Percentiles rank a stretch among this genome's conserved stretches.
phyloP scores from a whole-genome alignment of 805 yeast genomes.

The Torulaspora delbrueckii region DNA sequence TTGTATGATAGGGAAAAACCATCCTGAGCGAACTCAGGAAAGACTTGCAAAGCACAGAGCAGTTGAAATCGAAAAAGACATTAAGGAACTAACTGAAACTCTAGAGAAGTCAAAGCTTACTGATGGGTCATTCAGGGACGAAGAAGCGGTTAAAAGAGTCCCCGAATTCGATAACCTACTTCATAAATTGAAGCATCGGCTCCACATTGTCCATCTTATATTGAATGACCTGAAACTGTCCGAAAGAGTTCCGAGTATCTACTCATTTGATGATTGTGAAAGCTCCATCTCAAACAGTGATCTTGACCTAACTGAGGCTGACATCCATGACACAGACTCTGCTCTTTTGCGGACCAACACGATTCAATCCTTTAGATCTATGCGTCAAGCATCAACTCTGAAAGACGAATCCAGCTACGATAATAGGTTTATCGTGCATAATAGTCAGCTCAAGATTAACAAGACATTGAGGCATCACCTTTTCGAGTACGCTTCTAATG shows the following conservation, averaged over 20 bases:
- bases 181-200: slow-evolving; percentile 33
- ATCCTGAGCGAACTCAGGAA: slow-evolving; percentile 54
- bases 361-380: slow-evolving; percentile 30
- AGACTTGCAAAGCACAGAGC: slow-evolving; percentile 40
- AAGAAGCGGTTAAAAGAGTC: slow-evolving; percentile 6
- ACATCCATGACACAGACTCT: background rate
- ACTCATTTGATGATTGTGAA: slow-evolving; percentile 20
- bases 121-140: background rate
- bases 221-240: slow-evolving; percentile 32
- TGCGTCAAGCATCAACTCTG: slow-evolving; percentile 30
- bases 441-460: slow-evolving; percentile 52
- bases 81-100: slow-evolving; percentile 21
- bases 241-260: slow-evolving; percentile 16
- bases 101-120: slow-evolving; percentile 7
- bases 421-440: slow-evolving; percentile 55
- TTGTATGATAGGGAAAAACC: slow-evolving; percentile 48
- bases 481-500: slow-evolving; percentile 43
- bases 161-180: slow-evolving; percentile 25
- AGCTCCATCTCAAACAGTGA: slow-evolving; percentile 10
- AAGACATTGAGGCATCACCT: slow-evolving; percentile 46
- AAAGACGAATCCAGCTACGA: slow-evolving; percentile 40
- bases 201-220: slow-evolving; percentile 32
- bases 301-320: background rate
- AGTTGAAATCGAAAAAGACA: slow-evolving; percentile 38
- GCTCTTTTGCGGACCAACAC: slow-evolving; percentile 21